These are phyloP conservation scores for Blastobotrys arbuscula DNA, from an alignment of 1,139 yeast genomes.

Conservation along the genomic window DNA sequence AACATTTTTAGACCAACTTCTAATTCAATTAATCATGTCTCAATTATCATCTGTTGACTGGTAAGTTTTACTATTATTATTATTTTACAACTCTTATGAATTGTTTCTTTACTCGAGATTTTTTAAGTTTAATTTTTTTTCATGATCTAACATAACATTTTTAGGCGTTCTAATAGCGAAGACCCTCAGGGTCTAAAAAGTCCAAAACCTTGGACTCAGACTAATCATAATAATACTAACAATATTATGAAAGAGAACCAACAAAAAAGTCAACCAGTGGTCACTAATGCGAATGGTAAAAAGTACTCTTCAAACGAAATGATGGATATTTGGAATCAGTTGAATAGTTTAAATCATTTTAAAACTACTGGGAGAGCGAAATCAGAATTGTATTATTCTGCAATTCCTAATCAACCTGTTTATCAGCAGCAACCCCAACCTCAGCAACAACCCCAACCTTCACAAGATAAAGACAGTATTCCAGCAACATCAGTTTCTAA, in stretches of 20 bases:
- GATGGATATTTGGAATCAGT: conserved; percentile 47
- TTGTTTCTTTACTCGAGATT: too few species aligned
- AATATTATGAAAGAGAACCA: neutral
- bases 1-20: neutral
- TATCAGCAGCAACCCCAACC: neutral
- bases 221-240: neutral
- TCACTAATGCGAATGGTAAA: conserved; percentile 24
- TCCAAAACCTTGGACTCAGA: too few species aligned
- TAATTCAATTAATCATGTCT: conserved; percentile 18
- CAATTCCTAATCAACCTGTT: conserved; percentile 21
- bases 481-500: conserved; percentile 25
- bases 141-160: neutral
- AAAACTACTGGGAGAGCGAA: conserved; percentile 15
- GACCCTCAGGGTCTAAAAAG: neutral
- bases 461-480: neutral
- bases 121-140: too few species aligned
- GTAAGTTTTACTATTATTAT: conserved; percentile 27
- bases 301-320: conserved; percentile 49
- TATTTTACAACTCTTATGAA: too few species aligned
- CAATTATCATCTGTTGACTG: conserved; percentile 37
- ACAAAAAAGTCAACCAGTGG: conserved; percentile 5
- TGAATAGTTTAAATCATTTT: conserved; percentile 34
- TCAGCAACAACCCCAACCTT: too few species aligned
- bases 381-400: conserved; percentile 18
- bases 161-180: neutral